A percentile compares a stretch with the other conserved stretches of the same genome.
Conservation (phyloP, 371 early-diverging fungal genomes). For the Mortierella sp. region DNA sequence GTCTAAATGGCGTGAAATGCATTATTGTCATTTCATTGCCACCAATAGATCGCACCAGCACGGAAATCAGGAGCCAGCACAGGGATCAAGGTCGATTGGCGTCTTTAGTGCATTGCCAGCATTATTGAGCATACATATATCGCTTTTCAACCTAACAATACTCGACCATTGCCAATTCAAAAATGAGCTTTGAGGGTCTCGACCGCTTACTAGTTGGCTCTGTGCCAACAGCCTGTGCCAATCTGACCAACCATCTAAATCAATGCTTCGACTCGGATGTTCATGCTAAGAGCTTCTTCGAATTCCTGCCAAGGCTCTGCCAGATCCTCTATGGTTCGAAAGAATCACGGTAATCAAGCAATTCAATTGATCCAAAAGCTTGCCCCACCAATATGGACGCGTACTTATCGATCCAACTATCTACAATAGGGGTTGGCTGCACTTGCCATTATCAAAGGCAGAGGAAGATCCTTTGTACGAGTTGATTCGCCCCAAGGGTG, state of each 20-base stretch:
- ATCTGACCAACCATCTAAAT: conserved; percentile 43
- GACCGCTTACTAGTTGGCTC: conserved; percentile 53
- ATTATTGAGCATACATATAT: neutral
- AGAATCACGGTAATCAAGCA: conserved; percentile 42
- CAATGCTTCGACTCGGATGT: conserved; percentile 51
- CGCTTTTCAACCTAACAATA: neutral
- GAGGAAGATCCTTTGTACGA: conserved; percentile 49
- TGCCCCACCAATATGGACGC: neutral
- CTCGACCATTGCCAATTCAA: neutral
- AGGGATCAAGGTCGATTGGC: conserved; percentile 4
- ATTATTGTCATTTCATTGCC: neutral
- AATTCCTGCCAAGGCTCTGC: conserved; percentile 51
- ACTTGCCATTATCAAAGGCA: conserved; percentile 48
- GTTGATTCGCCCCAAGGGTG: conserved; percentile 35
- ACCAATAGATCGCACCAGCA: neutral
- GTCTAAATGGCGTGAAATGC: neutral
- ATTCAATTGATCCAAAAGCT: neutral
- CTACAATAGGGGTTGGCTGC: conserved; percentile 47
- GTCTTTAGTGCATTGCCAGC: neutral
- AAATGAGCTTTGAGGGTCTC: conserved; percentile 53
- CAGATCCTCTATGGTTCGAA: conserved; percentile 53
- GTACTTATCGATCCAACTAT: neutral
- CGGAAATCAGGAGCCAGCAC: conserved; percentile 2
- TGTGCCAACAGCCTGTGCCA: conserved; percentile 50
- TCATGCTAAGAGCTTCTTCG: conserved; percentile 52